Base-by-base conservation (phyloP, 306 rosid species). In the Corylus americana region DNA sequence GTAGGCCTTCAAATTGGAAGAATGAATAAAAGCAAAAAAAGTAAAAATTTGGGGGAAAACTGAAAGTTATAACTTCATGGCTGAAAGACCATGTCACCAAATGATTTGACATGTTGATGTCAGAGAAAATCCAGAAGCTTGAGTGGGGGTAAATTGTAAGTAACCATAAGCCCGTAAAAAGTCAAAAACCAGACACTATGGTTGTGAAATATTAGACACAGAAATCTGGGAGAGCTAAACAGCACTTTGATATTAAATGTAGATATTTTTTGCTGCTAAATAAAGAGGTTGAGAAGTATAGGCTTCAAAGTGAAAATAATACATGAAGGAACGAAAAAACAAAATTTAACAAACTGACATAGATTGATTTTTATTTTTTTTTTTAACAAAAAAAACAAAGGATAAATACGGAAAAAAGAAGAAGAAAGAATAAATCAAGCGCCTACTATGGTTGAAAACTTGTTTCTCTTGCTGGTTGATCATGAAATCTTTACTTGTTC, bases 31-130 rank as follows among this genome's bases (percentile, higher is more conserved):
- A 76, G 5, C n/a, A 62, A 12, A 27, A 7, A 62, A 12, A 27
- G 11, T 14, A 63, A 48, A 51, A 72, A 58, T 49, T 31, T 48
- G 55, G 50, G 29, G 29, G 11, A 44, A 81, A 76, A 62, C 10
- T 13, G 25, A 62, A 29, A 62, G 64, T 58, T 29, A 62, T 25
- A 62, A 62, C 68, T 62, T 62, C 68, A 62, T 22, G 14, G 71
- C 11, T 14, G 50, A 42, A 11, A 4, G 78, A 75, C 57, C 31
- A 53, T 16, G 55, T 29, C 25, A 16, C 50, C 47, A 9, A 12
- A 51, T 51, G n/a, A 71, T 48, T 13, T 71, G 64, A 29, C 12
- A 62, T 13, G 68, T 62, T 62, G 42, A 17, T 62, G 7, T 17
- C 8, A 29, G 42, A 62, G 68, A 17, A 62, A 62, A 37, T 22